Evolutionary conservation across 2,329 filamentous ascomycete species (phyloP).

Genomic region (Pezizomycotina sp.): DNA sequence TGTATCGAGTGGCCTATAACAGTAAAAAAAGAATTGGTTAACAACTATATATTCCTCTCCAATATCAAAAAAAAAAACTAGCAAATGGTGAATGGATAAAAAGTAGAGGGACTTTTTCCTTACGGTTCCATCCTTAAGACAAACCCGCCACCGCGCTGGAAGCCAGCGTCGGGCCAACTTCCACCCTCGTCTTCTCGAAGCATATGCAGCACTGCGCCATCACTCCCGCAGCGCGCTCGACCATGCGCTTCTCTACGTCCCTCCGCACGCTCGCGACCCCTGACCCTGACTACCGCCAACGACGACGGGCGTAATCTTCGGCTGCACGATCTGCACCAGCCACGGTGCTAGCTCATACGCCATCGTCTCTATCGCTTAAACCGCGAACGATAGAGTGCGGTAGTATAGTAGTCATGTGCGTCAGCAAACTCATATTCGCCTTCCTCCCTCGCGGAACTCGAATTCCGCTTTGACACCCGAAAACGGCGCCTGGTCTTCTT

Average conservation of each 20-base stretch:
- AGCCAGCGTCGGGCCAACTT: constrained; percentile 38
- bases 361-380: constrained; percentile 12
- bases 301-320: constrained; percentile 79
- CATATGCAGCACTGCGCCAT: constrained; percentile 69
- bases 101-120: too few species aligned
- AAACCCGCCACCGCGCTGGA: constrained; percentile 46
- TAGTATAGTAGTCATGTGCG: constrained; percentile 52
- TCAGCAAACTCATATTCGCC: constrained; percentile 57
- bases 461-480: constrained; percentile 69
- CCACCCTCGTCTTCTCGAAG: constrained; percentile 66
- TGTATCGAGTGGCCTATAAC: constrained; percentile 51
- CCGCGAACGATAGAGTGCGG: constrained; percentile 34
- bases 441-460: constrained; percentile 63
- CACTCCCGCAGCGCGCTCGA: constrained; percentile 60
- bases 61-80: constrained; percentile 2
- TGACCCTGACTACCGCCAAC: constrained; percentile 71
- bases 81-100: not conserved
- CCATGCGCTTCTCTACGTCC: constrained; percentile 65
- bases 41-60: constrained; percentile 1
- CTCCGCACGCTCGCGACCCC: constrained; percentile 72
- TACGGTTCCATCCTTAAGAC: constrained; percentile 92
- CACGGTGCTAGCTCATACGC: constrained; percentile 59
- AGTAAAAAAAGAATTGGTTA: constrained; percentile 5
- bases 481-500: constrained; percentile 49
- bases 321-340: constrained; percentile 65